phyloP scores from a whole-genome alignment of 2,329 filamentous ascomycete species.

The Beauveria scarabaeidicola region DNA sequence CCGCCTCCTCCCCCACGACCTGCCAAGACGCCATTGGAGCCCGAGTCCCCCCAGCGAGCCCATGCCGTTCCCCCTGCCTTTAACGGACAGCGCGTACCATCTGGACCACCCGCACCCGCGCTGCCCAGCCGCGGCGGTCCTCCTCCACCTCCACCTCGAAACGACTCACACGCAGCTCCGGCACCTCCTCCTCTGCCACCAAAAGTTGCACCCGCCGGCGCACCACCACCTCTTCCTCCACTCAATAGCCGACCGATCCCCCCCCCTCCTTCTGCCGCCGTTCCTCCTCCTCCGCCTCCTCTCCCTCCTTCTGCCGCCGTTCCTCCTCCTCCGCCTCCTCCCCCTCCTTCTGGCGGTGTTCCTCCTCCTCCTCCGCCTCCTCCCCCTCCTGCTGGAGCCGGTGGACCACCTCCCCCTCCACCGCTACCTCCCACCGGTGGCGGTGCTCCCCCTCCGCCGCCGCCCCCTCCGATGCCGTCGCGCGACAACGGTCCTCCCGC shows the following conservation, averaged over 20 bases:
- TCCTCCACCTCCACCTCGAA: conserved; percentile 55
- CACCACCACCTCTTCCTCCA: conserved; percentile 38
- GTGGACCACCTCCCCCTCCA: conserved; percentile 25
- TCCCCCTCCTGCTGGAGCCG: conserved; percentile 24
- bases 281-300: conserved; percentile 29
- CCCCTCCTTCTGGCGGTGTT: conserved; percentile 28
- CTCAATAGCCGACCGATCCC: conserved; percentile 43
- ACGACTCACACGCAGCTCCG: conserved; percentile 21
- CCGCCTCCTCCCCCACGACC: conserved; percentile 37
- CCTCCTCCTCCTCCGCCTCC: conserved; percentile 28
- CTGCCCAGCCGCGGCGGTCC: conserved; percentile 65
- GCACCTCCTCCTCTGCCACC: conserved; percentile 38
- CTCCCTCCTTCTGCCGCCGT: conserved; percentile 34
- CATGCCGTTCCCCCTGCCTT: conserved; percentile 79
- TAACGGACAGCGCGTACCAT: conserved; percentile 55
- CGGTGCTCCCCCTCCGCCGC: conserved; percentile 22
- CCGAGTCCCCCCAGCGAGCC: conserved; percentile 44
- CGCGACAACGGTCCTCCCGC: conserved; percentile 49
- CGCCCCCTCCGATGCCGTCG: conserved; percentile 46
- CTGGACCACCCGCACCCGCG: conserved; percentile 39
- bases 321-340: conserved; percentile 39
- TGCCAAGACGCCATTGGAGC: conserved; percentile 61
- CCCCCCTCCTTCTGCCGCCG: conserved; percentile 38
- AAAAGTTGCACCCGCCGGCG: conserved; percentile 35
- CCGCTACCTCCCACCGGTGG: conserved; percentile 36